A percentile compares a stretch with the other conserved stretches of the same genome.
Conservation (phyloP, 257 asterid species). For the Solanum verrucosum region DNA sequence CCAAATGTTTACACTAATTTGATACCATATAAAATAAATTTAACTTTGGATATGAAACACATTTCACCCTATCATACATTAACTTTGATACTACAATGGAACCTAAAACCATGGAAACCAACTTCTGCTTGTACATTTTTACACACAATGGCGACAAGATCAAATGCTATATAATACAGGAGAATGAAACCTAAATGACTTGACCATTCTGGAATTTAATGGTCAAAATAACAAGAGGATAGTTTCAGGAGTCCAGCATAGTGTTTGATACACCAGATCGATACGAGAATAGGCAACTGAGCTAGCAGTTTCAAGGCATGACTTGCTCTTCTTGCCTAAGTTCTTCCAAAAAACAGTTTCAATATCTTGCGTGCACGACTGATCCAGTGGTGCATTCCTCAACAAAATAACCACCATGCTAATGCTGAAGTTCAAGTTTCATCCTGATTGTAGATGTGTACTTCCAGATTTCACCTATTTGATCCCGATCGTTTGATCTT, state of each 20-base stretch:
- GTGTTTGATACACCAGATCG: not conserved
- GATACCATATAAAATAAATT: not conserved
- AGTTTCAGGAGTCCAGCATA: not conserved
- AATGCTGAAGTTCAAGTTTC: not conserved
- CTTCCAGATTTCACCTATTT: not conserved
- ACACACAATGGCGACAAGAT: not conserved
- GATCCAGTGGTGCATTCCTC: not conserved
- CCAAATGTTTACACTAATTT: not conserved
- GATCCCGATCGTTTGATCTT: not conserved
- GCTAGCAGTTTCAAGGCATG: not conserved
- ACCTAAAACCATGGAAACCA: not conserved
- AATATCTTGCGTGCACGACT: not conserved
- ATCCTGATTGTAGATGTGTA: not conserved
- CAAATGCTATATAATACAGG: not conserved
- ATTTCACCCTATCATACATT: not conserved
- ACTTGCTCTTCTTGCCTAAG: not conserved
- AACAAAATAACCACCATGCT: not conserved
- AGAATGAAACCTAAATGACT: not conserved
- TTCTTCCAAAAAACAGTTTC: not conserved
- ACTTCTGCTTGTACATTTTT: not conserved
- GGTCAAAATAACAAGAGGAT: not conserved
- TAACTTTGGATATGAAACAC: not conserved
- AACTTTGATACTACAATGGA: not conserved
- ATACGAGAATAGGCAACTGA: not conserved
- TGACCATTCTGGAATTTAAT: not conserved